Conservation (phyloP, 2,329 filamentous ascomycete genomes). For the Camillea tinctor region DNA sequence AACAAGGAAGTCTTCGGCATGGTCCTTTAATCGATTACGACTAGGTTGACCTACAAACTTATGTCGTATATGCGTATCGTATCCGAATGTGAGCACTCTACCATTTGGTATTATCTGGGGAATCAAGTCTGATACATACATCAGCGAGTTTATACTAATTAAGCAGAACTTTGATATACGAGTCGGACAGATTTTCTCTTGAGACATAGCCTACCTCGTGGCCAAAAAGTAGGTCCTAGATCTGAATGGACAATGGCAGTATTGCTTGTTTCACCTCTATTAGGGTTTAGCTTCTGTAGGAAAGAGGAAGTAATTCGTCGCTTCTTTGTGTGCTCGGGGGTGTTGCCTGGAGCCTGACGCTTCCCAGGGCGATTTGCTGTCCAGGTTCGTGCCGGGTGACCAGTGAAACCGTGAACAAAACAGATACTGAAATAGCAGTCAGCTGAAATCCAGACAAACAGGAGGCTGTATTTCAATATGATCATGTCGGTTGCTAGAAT, state of each 20-base stretch:
- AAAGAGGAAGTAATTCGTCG: no score
- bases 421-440: conserved; percentile 4
- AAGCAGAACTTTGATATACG: no score
- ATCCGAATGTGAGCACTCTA: conserved; percentile 11
- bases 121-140: conserved; percentile 3
- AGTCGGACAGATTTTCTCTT: no score
- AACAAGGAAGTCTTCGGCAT: conserved; percentile 8
- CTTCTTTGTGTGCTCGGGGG: background rate
- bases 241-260: background rate
- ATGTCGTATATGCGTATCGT: conserved; percentile 11
- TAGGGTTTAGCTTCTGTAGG: background rate
- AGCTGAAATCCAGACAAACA: no score
- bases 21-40: conserved; percentile 4
- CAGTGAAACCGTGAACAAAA: conserved; percentile 14
- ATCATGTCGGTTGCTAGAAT: no score
- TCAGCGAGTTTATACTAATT: background rate
- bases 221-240: conserved; percentile 4
- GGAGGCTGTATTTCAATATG: no score
- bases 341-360: background rate
- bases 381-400: conserved; percentile 12
- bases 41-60: conserved; percentile 2
- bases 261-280: background rate
- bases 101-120: conserved; percentile 6
- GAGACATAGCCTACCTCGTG: conserved; percentile 11
- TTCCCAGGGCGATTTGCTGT: conserved; percentile 9